These are phyloP conservation scores for Fusarium metavorans DNA, from an alignment of 2,329 filamentous ascomycete genomes.

Conservation along the genomic window DNA sequence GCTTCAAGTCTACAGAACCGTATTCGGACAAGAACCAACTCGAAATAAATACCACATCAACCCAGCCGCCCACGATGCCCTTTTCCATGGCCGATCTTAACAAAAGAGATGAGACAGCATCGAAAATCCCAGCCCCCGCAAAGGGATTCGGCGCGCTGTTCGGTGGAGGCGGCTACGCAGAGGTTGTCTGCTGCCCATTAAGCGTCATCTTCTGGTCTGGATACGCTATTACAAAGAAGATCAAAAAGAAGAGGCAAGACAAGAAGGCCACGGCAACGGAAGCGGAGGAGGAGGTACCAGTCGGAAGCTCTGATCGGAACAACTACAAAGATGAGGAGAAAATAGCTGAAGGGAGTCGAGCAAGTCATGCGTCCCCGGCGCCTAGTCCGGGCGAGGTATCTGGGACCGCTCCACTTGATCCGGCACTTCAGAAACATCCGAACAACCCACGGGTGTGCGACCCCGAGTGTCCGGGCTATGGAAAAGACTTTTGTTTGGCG, in stretches of 20 bases:
- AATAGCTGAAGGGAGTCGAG: background rate
- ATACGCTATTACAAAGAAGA: background rate
- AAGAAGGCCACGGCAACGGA: background rate
- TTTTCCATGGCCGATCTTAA: conserved; percentile 9
- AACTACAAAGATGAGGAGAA: background rate
- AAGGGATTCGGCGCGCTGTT: conserved; percentile 4
- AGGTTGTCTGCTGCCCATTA: background rate
- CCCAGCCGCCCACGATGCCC: background rate
- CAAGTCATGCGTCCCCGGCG: background rate
- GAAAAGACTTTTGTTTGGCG: background rate
- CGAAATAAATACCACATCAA: background rate
- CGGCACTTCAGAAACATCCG: background rate
- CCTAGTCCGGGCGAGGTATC: background rate
- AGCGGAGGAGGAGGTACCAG: background rate
- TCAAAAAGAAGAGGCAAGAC: background rate
- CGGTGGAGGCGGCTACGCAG: background rate
- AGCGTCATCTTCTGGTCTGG: background rate
- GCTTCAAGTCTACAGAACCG: background rate
- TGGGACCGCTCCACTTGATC: background rate
- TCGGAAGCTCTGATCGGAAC: no score
- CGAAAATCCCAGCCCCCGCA: background rate
- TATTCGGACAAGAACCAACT: background rate
- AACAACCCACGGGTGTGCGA: background rate
- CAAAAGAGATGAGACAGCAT: conserved; percentile 1
- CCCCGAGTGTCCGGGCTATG: background rate